A percentile compares a stretch with the other conserved stretches of the same genome.
These are phyloP conservation scores for Baorangia bicolor DNA, from an alignment of 768 basidiomycete species.

Conservation along the genomic window DNA sequence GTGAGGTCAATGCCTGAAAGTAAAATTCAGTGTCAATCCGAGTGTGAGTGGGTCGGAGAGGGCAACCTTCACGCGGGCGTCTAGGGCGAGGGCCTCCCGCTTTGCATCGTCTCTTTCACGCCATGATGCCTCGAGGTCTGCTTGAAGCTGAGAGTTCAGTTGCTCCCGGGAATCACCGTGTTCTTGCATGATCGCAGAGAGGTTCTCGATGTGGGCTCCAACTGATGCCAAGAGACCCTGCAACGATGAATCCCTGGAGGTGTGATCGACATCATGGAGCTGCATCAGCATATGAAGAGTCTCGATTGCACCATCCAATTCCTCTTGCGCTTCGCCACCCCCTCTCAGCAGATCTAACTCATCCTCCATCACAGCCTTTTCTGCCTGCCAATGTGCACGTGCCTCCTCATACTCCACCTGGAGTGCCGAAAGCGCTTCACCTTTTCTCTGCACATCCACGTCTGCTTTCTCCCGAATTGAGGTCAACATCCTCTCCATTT, in stretches of 20 bases:
- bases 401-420: slow-evolving; percentile 43
- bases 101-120: slow-evolving; percentile 51
- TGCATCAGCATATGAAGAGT: slow-evolving; percentile 53
- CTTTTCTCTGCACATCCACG: slow-evolving; percentile 42
- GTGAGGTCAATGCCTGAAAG: slow-evolving; percentile 24
- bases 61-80: slow-evolving; percentile 39
- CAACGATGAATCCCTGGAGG: slow-evolving; percentile 48
- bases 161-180: slow-evolving; percentile 42
- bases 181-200: slow-evolving; percentile 44
- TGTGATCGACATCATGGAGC: slow-evolving; percentile 53
- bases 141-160: slow-evolving; percentile 54
- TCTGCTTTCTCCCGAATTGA: slow-evolving; percentile 35
- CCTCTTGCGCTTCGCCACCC: slow-evolving; percentile 39
- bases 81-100: slow-evolving; percentile 39
- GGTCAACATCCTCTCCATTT: slow-evolving; percentile 39
- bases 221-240: slow-evolving; percentile 49
- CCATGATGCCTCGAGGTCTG: slow-evolving; percentile 54
- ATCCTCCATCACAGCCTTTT: slow-evolving; percentile 49
- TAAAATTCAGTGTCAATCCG: not conserved
- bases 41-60: not conserved
- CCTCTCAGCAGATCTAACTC: slow-evolving; percentile 47
- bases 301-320: slow-evolving; percentile 51
- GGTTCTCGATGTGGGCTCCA: slow-evolving; percentile 48
- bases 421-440: slow-evolving; percentile 38
- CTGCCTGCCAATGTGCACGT: slow-evolving; percentile 49